Evolutionary conservation across 2,329 filamentous ascomycete genomes (phyloP).

Genomic region (Monosporascus sp.): DNA sequence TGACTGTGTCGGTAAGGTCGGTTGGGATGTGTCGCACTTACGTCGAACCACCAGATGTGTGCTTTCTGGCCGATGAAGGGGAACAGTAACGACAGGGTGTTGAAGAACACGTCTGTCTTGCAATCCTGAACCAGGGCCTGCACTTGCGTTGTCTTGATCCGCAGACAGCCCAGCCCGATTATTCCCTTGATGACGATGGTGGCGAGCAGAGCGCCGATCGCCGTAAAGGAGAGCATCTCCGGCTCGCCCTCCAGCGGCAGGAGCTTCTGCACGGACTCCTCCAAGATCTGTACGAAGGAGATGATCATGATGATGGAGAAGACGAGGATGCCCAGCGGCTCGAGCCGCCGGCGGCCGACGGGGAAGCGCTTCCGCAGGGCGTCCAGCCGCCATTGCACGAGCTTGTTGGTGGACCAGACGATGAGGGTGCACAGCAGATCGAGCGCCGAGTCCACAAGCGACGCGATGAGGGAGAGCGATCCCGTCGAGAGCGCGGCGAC

Average conservation of each 20-base stretch:
- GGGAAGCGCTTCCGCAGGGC: slow-evolving; percentile 51
- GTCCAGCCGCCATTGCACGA: slow-evolving; percentile 53
- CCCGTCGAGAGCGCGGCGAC: slow-evolving; percentile 49
- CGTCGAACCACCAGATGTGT: slow-evolving; percentile 64
- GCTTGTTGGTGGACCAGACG: slow-evolving; percentile 54
- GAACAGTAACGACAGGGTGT: slow-evolving; percentile 58
- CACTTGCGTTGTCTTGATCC: slow-evolving; percentile 59
- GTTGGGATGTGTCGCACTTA: slow-evolving; percentile 15
- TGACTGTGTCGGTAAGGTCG: no score
- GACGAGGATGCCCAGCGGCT: slow-evolving; percentile 58
- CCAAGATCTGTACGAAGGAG: slow-evolving; percentile 55
- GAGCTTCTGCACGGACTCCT: slow-evolving; percentile 56
- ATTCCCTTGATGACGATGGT: slow-evolving; percentile 56
- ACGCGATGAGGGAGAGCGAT: slow-evolving; percentile 58
- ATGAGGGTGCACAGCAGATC: slow-evolving; percentile 58
- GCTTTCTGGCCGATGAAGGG: slow-evolving; percentile 55
- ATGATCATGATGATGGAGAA: slow-evolving; percentile 62
- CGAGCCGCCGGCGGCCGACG: slow-evolving; percentile 51
- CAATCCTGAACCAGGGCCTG: slow-evolving; percentile 60
- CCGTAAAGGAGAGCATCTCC: slow-evolving; percentile 45
- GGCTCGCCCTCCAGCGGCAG: slow-evolving; percentile 41
- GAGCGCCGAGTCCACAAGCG: slow-evolving; percentile 56
- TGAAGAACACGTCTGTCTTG: slow-evolving; percentile 61
- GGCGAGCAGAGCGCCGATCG: slow-evolving; percentile 51
- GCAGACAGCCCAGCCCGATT: slow-evolving; percentile 55